Evolutionary conservation across 805 yeast genomes (phyloP).

Genomic region (Candida cerambycidarum): DNA sequence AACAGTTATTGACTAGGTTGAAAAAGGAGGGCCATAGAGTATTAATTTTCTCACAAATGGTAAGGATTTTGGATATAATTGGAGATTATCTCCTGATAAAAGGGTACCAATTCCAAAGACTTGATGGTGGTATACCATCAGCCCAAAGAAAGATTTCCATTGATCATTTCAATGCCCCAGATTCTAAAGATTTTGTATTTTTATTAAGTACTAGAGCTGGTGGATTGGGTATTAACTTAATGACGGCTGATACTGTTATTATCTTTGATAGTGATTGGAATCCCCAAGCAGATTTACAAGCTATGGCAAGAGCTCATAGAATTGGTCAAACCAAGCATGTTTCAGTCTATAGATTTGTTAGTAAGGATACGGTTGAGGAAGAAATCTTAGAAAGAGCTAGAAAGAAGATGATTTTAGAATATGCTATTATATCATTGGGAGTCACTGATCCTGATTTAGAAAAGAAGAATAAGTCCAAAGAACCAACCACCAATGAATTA

Average conservation of each 20-base stretch:
- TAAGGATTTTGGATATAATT: constrained; percentile 87
- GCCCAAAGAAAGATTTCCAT: constrained; percentile 91
- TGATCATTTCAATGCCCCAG: constrained; percentile 95
- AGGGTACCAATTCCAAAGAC: constrained; percentile 84
- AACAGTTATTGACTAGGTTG: constrained; percentile 79
- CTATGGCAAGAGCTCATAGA: constrained; percentile 99
- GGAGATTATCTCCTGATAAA: constrained; percentile 90
- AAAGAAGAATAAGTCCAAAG: constrained; percentile 44
- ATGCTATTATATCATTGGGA: constrained; percentile 95
- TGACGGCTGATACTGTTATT: constrained; percentile 99
- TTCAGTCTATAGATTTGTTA: constrained; percentile 95
- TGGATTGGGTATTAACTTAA: constrained; percentile 95
- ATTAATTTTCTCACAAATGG: constrained; percentile 95
- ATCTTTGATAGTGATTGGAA: constrained; percentile 99
- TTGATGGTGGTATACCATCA: constrained; percentile 96
- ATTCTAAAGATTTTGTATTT: constrained; percentile 87
- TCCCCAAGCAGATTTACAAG: constrained; percentile 98
- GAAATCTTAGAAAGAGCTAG: constrained; percentile 96
- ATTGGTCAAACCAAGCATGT: constrained; percentile 99
- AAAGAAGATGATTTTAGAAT: constrained; percentile 96
- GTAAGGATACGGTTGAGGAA: constrained; percentile 97
- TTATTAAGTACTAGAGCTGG: constrained; percentile 96
- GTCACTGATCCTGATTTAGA: constrained; percentile 72
- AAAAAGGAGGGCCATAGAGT: constrained; percentile 95
- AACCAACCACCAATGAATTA: constrained; percentile 81